Percentiles rank a stretch among this genome's conserved stretches.
Conservation (phyloP, 2,329 filamentous ascomycete species). For the Fusarium succisae region DNA sequence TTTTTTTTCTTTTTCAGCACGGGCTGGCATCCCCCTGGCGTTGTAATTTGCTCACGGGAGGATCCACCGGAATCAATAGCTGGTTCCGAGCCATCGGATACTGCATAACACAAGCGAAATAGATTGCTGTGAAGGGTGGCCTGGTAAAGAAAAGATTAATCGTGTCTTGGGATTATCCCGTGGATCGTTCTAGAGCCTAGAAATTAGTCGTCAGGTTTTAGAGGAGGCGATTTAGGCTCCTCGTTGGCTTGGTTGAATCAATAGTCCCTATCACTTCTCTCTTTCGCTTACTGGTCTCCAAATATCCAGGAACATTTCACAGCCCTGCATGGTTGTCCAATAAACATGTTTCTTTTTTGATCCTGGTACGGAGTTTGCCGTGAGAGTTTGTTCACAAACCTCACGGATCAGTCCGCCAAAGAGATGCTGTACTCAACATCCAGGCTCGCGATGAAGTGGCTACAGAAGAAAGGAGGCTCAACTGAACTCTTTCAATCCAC, state of each 20-base stretch:
- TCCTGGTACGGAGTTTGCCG: not conserved
- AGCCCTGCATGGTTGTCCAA: not conserved
- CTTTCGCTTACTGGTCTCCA: not conserved
- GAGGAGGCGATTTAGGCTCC: not conserved
- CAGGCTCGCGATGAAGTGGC: too few relatives aligned
- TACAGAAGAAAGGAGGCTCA: not conserved
- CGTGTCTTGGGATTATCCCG: too few relatives aligned
- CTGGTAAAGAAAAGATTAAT: rapidly evolving
- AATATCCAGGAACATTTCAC: not conserved
- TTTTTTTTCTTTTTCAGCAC: too few relatives aligned
- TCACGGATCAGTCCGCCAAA: too few relatives aligned
- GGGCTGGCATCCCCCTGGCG: not conserved
- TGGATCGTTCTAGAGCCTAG: too few relatives aligned
- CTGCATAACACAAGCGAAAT: too few relatives aligned
- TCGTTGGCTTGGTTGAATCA: not conserved
- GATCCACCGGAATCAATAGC: too few relatives aligned
- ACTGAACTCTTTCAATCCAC: not conserved
- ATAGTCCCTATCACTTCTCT: not conserved
- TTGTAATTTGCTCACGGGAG: rapidly evolving
- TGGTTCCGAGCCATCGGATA: not conserved
- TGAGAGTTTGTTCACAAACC: rapidly evolving
- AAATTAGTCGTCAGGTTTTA: not conserved
- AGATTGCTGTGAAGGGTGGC: rapidly evolving
- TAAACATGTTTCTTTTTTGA: not conserved
- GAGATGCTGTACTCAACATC: too few relatives aligned